Evolutionary conservation across 2,329 filamentous ascomycete genomes (phyloP).

Genomic region (Didymella segeticola): DNA sequence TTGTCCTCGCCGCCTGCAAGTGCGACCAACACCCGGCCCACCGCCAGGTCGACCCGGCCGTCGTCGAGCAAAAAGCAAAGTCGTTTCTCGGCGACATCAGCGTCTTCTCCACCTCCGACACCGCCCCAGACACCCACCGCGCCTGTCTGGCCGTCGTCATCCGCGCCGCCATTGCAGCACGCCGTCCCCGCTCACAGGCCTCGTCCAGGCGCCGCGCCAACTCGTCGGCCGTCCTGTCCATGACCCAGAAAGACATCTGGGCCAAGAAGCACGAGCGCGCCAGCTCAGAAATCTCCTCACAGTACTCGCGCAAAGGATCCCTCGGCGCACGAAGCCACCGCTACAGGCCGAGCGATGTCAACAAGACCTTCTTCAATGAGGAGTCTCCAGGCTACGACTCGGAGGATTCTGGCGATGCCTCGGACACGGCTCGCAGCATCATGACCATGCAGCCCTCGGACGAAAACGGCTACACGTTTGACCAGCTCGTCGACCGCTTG

Average conservation of each 20-base stretch:
- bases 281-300: conserved; percentile 54
- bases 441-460: conserved; percentile 55
- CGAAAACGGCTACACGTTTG: conserved; percentile 64
- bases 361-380: conserved; percentile 69
- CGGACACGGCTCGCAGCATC: conserved; percentile 62
- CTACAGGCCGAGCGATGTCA: conserved; percentile 53
- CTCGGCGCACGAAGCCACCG: conserved; percentile 42
- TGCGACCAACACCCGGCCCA: conserved; percentile 77
- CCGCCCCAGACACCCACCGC: conserved; percentile 74
- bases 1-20: conserved; percentile 85
- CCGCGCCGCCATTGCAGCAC: conserved; percentile 70
- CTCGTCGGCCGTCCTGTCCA: conserved; percentile 52
- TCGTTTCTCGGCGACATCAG: conserved; percentile 68
- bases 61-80: conserved; percentile 69
- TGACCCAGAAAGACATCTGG: conserved; percentile 49
- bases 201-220: conserved; percentile 53
- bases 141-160: conserved; percentile 79
- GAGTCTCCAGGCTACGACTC: conserved; percentile 73
- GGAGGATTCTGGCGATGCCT: conserved; percentile 69
- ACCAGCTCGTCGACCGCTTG: conserved; percentile 77
- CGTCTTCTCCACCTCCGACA: conserved; percentile 75
- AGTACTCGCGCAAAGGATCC: conserved; percentile 35
- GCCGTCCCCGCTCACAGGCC: conserved; percentile 58
- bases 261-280: conserved; percentile 54
- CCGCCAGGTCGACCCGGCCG: conserved; percentile 73